These are phyloP conservation scores for Inonotus hispidus DNA, from an alignment of 1,284 basidiomycete species.

Conservation along the genomic window DNA sequence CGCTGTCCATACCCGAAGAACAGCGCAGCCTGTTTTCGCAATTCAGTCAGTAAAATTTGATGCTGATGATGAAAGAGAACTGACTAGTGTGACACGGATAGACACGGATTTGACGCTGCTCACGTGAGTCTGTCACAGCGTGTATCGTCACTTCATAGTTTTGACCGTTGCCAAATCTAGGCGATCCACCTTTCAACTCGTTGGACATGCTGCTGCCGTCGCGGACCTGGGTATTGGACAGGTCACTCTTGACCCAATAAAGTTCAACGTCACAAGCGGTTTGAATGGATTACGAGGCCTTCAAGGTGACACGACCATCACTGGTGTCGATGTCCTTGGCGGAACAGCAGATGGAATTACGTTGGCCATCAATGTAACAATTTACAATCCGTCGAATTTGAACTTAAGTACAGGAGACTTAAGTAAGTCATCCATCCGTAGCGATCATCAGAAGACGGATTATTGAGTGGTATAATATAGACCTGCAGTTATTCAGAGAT, in stretches of 20 bases:
- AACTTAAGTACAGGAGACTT: conserved; percentile 56
- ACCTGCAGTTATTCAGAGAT: conserved; percentile 51
- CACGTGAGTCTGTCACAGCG: conserved; percentile 19
- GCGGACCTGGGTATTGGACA: conserved; percentile 65
- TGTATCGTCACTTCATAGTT: neutral
- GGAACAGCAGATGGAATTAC: conserved; percentile 59
- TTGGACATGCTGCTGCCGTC: conserved; percentile 60
- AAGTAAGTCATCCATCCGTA: conserved; percentile 34
- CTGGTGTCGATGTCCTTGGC: conserved; percentile 63
- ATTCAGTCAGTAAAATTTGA: conserved; percentile 44
- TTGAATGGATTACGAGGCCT: conserved; percentile 63
- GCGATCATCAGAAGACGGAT: neutral
- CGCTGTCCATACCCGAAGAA: conserved; percentile 44
- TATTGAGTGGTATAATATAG: conserved; percentile 25
- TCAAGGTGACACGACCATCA: conserved; percentile 52
- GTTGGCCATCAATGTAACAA: conserved; percentile 56
- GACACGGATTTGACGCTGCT: conserved; percentile 48
- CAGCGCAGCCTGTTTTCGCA: conserved; percentile 48
- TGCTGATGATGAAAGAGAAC: neutral
- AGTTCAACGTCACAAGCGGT: conserved; percentile 67
- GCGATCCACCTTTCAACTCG: conserved; percentile 48
- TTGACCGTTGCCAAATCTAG: conserved; percentile 3
- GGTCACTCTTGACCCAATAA: conserved; percentile 69
- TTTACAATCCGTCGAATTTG: conserved; percentile 72
- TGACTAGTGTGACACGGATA: conserved; percentile 22